These are phyloP conservation scores for Phytophthora cryptogea DNA, from an alignment of 352 stramenopile species.

Conservation along the genomic window DNA sequence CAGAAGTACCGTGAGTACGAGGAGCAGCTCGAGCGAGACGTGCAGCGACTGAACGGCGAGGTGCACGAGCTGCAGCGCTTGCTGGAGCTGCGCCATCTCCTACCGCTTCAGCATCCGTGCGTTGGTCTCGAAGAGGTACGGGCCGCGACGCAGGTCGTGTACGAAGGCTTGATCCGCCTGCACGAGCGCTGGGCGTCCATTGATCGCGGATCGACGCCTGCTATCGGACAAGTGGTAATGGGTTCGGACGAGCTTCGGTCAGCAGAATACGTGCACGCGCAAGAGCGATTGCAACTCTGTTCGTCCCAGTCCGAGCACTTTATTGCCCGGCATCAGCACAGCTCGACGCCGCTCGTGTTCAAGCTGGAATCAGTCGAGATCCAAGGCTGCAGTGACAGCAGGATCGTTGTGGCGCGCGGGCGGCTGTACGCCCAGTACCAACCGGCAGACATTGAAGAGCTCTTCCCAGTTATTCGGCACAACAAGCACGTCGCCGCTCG, in stretches of 20 bases:
- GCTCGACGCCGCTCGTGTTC: constrained; percentile 22
- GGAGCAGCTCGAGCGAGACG: constrained; percentile 39
- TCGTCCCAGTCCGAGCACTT: constrained; percentile 31
- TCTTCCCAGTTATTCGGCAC: constrained; percentile 25
- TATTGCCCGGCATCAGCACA: constrained; percentile 24
- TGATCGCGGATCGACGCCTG: constrained; percentile 1
- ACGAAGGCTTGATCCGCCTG: constrained; percentile 25
- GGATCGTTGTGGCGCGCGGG: constrained; percentile 28
- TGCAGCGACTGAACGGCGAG: constrained; percentile 38
- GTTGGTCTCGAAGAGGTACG: constrained; percentile 21
- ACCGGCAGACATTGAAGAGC: constrained; percentile 13
- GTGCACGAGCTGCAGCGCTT: constrained; percentile 45
- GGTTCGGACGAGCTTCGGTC: constrained; percentile 23
- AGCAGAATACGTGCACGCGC: constrained; percentile 9
- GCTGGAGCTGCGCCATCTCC: constrained; percentile 37
- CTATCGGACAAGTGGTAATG: neutral
- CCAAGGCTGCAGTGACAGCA: constrained; percentile 25
- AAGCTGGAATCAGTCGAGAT: constrained; percentile 33
- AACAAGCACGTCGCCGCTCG: constrained; percentile 29
- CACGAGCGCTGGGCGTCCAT: constrained; percentile 28
- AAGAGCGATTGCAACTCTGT: constrained; percentile 9
- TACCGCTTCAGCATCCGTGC: constrained; percentile 25
- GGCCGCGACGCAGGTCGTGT: constrained; percentile 23
- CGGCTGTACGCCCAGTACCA: constrained; percentile 20
- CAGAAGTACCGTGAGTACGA: constrained; percentile 67